Evolutionary conservation across 2,329 filamentous ascomycete species (phyloP).

Genomic region (Aspergillus neoniger): DNA sequence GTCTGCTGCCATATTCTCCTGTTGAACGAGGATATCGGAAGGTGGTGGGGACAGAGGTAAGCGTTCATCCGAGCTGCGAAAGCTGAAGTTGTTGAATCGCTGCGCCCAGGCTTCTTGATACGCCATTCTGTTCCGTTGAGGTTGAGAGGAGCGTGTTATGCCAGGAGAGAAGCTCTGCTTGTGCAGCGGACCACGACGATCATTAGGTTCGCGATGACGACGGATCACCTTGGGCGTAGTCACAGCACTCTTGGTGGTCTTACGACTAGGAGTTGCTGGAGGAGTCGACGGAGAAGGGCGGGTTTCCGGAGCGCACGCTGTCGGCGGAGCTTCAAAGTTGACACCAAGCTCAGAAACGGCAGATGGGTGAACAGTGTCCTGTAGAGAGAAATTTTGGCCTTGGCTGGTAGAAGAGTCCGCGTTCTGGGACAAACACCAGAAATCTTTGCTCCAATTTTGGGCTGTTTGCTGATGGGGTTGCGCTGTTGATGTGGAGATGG

Average conservation of each 20-base stretch:
- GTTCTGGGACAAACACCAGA: conserved; percentile 55
- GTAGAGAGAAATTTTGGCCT: conserved; percentile 34
- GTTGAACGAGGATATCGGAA: conserved; percentile 45
- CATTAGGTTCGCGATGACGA: conserved; percentile 45
- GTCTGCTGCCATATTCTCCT: conserved; percentile 39
- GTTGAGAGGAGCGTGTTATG: conserved; percentile 57
- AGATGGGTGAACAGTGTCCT: conserved; percentile 42
- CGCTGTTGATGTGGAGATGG: conserved; percentile 48
- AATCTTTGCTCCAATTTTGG: conserved; percentile 57
- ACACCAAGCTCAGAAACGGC: conserved; percentile 35
- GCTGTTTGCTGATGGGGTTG: conserved; percentile 42
- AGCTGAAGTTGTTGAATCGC: conserved; percentile 55
- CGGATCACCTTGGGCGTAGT: conserved; percentile 42
- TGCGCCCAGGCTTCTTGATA: conserved; percentile 54
- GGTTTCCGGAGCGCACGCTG: conserved; percentile 19
- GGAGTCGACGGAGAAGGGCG: conserved; percentile 40
- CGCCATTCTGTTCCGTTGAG: conserved; percentile 46
- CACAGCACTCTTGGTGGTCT: conserved; percentile 38
- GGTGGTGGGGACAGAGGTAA: conserved; percentile 49
- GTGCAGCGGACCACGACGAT: conserved; percentile 40
- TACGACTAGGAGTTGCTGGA: conserved; percentile 40
- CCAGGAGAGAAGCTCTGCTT: conserved; percentile 51
- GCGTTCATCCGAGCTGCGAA: conserved; percentile 48
- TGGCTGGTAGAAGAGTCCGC: conserved; percentile 38
- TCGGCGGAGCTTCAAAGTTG: conserved; percentile 37